phyloP scores from a whole-genome alignment of 352 stramenopile species.

The Globisporangium takayamanum region DNA sequence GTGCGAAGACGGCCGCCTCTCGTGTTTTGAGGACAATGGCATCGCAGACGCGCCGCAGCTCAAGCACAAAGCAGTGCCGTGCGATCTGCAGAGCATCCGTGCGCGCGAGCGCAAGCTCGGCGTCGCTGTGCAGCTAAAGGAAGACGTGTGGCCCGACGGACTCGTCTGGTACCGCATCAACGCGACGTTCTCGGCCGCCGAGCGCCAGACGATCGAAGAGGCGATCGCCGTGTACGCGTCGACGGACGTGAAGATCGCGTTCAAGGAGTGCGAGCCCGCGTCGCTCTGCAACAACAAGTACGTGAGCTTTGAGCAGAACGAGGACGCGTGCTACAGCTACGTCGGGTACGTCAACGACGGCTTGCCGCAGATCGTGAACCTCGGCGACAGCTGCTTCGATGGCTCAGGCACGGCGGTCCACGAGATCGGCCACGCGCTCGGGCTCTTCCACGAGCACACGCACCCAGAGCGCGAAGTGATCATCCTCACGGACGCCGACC shows the following conservation, averaged over 20 bases:
- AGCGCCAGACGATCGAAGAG: constrained; percentile 45
- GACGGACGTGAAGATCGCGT: constrained; percentile 51
- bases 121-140: constrained; percentile 42
- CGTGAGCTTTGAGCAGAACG: constrained; percentile 62
- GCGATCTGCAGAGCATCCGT: constrained; percentile 18
- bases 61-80: constrained; percentile 33
- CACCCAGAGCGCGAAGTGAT: constrained; percentile 64
- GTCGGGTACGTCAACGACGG: constrained; percentile 64
- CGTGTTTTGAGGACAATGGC: constrained; percentile 59
- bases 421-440: constrained; percentile 59
- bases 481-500: constrained; percentile 50
- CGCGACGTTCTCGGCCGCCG: constrained; percentile 33
- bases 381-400: constrained; percentile 59
- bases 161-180: constrained; percentile 69
- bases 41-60: constrained; percentile 48
- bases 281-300: constrained; percentile 60
- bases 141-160: constrained; percentile 61
- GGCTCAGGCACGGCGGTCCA: constrained; percentile 47
- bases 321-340: constrained; percentile 67
- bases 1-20: constrained; percentile 34
- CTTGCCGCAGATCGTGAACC: constrained; percentile 62
- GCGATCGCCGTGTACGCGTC: constrained; percentile 50
- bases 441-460: constrained; percentile 67
- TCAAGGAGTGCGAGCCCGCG: constrained; percentile 57
- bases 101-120: constrained; percentile 35